Percentiles rank a stretch among this genome's conserved stretches.
These are phyloP conservation scores for Thelonectria olida DNA, from an alignment of 2,329 filamentous ascomycete genomes.

Conservation along the genomic window DNA sequence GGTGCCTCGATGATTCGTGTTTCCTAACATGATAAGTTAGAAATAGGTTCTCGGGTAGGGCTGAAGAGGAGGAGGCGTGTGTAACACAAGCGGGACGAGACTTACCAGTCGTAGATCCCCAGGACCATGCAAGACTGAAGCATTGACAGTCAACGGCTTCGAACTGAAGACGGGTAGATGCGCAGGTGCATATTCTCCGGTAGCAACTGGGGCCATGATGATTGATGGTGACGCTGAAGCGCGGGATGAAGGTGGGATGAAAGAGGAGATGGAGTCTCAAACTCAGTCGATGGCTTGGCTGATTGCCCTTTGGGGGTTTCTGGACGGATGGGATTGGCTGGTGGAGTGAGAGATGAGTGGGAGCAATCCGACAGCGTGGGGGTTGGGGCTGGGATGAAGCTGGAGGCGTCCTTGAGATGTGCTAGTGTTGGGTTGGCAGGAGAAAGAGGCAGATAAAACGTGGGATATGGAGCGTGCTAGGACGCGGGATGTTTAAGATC, in stretches of 20 bases:
- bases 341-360: conserved; percentile 35
- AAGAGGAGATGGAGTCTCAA: conserved; percentile 36
- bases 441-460: conserved; percentile 22
- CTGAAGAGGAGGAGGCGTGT: conserved; percentile 26
- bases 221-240: conserved; percentile 48
- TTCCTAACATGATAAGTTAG: conserved; percentile 53
- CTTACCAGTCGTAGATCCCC: conserved; percentile 66
- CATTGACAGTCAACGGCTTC: conserved; percentile 57
- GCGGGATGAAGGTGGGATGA: conserved; percentile 68
- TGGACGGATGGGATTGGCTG: conserved; percentile 41
- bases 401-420: conserved; percentile 33
- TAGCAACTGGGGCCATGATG: conserved; percentile 62
- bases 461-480: conserved; percentile 24
- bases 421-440: conserved; percentile 27
- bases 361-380: conserved; percentile 39
- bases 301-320: conserved; percentile 44
- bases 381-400: conserved; percentile 37
- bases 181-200: conserved; percentile 53
- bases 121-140: conserved; percentile 66
- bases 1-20: conserved; percentile 58
- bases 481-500: conserved; percentile 23
- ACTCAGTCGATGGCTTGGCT: conserved; percentile 41
- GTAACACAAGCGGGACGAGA: conserved; percentile 17
- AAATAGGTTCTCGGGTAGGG: conserved; percentile 31
- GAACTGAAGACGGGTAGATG: conserved; percentile 52